Conservation (phyloP, 345 rosid genomes). For the Aegle marmelos region DNA sequence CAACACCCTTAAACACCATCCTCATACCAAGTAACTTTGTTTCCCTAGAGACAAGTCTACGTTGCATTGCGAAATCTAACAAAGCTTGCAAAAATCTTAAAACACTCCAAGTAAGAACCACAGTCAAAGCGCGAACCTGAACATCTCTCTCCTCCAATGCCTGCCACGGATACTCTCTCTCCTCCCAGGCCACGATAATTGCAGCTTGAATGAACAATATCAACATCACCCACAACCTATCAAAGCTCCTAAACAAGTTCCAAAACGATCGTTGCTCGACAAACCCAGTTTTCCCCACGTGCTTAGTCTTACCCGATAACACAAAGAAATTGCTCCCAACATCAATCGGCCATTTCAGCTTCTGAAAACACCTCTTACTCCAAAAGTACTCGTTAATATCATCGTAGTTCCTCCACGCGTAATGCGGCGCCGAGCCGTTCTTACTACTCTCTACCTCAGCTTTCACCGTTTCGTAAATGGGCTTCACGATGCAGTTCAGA, state of each 20-base stretch:
- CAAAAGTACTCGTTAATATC: slow-evolving; percentile 96
- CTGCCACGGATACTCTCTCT: slow-evolving; percentile 57
- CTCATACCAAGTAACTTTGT: slow-evolving; percentile 66
- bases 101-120: slow-evolving; percentile 85
- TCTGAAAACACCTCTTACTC: slow-evolving; percentile 82
- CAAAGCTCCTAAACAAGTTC: slow-evolving; percentile 85
- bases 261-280: slow-evolving; percentile 94
- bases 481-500: slow-evolving; percentile 67
- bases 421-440: slow-evolving; percentile 94
- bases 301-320: slow-evolving; percentile 43
- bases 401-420: slow-evolving; percentile 91
- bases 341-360: slow-evolving; percentile 88
- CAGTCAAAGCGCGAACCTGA: slow-evolving; percentile 65
- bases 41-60: slow-evolving; percentile 69
- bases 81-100: slow-evolving; percentile 78
- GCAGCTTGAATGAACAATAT: slow-evolving; percentile 76
- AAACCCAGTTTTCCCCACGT: slow-evolving; percentile 93
- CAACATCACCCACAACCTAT: slow-evolving; percentile 83
- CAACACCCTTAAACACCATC: slow-evolving; percentile 68
- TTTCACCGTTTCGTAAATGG: slow-evolving; percentile 68
- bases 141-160: slow-evolving; percentile 44
- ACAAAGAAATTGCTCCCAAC: slow-evolving; percentile 70
- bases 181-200: slow-evolving; percentile 70
- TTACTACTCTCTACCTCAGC: slow-evolving; percentile 78
- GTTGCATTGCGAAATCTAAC: slow-evolving; percentile 69